Evolutionary conservation across 768 basidiomycete genomes (phyloP), one percentile per base, ranked within the genome.

Genomic region (Amanita jacksonii): DNA sequence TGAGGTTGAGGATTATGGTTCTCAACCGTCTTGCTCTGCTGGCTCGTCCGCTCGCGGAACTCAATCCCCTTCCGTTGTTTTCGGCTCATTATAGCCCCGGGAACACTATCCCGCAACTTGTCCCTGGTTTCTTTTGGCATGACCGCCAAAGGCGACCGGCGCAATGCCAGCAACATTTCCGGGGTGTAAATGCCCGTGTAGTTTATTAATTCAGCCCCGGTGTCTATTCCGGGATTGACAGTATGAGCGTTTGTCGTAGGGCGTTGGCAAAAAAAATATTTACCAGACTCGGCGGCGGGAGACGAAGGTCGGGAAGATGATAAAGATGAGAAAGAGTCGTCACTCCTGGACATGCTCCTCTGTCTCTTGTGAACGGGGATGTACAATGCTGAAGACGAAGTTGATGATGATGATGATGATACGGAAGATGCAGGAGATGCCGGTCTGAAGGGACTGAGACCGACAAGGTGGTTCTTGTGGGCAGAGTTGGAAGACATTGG

Each of bases 311-410:
- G 24, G 9, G 54, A 52, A 15, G 61, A 56, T 15, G 54, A 47
- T 15, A 51, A 42, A 36, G 52, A 39, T 12, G 12, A 16, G 19
- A 36, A 33, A 16, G 42, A 34, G 13, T 43, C 42, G 23, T 43
- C 33, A n/a, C 23, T 36, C 9, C 34, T 27, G 16, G 40, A 19
- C 15, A 32, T 4, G 25, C 44, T 45, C 46, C 55, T 31, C 9
- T 36, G 53, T 15, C 70, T 64, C 49, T 58, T 64, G 40, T 72
- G 69, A 0, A 72, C 46, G 19, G 71, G 70, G 28, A 72, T 41
- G 43, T 72, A 72, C 23, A 65, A 54, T 16, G 54, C 53, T 3
- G 54, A 46, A 4, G 57, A 52, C 6, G 55, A 37, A 6, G 57
- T 51, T 1, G 57, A 49, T 12, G 53, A 41, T 22, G 19, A 18